These are phyloP conservation scores for Castanospermum australe DNA, from an alignment of 306 rosid species.

Conservation along the genomic window DNA sequence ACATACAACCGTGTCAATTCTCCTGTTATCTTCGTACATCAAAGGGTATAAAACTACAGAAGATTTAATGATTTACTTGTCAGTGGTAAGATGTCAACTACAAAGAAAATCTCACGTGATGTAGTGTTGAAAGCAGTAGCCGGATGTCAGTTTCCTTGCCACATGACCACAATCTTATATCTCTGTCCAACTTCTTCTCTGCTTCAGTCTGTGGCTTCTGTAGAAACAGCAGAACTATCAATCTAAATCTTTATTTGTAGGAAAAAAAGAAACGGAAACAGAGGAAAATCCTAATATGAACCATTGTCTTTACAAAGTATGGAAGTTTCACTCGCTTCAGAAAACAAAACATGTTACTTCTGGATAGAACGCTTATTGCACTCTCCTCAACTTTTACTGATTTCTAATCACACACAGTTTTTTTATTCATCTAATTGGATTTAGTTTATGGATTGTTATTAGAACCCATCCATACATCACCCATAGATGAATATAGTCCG, in stretches of 20 bases:
- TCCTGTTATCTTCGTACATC: background rate
- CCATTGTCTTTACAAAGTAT: background rate
- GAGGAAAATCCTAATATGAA: background rate
- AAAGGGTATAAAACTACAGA: background rate
- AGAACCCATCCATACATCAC: background rate
- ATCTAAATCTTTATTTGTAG: background rate
- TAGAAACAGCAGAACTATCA: conserved; percentile 6
- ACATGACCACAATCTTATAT: conserved; percentile 78
- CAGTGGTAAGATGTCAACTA: background rate
- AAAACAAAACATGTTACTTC: background rate
- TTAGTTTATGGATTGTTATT: background rate
- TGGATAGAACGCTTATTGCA: background rate
- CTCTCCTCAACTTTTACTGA: background rate
- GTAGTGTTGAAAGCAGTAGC: conserved; percentile 76
- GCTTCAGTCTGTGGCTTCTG: conserved; percentile 47
- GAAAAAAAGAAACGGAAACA: background rate
- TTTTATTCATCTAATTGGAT: background rate
- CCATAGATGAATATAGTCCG: background rate
- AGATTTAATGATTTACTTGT: background rate
- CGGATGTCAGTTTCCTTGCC: conserved; percentile 81
- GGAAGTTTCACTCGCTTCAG: conserved; percentile 14
- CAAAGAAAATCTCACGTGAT: conserved; percentile 52
- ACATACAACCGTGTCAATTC: conserved; percentile 25
- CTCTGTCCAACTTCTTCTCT: conserved; percentile 59
- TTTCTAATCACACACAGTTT: background rate